phyloP scores from a whole-genome alignment of 345 rosid genomes.

The Aquilaria sinensis region DNA sequence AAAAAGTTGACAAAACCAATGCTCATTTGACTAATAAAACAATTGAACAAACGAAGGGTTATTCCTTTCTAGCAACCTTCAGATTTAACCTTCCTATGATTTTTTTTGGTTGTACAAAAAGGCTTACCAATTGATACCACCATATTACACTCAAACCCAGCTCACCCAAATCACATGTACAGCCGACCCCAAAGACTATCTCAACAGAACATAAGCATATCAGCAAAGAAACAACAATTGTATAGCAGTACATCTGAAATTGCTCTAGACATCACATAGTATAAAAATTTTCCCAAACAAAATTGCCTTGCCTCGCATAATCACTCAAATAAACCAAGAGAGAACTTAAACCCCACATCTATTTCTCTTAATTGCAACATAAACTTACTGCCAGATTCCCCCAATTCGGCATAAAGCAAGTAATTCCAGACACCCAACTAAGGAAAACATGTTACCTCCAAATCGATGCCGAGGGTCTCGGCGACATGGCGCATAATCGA shows the following conservation, averaged over 20 bases:
- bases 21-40: not conserved
- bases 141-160: too few relatives aligned
- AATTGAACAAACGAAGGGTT: not conserved
- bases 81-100: too few relatives aligned
- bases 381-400: not conserved
- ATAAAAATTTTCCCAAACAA: not conserved
- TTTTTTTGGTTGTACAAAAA: too few relatives aligned
- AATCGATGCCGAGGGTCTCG: constrained; percentile 75
- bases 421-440: not conserved
- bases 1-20: too few relatives aligned
- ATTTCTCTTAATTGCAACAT: not conserved
- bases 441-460: constrained; percentile 52
- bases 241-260: too few relatives aligned
- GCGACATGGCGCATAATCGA: constrained; percentile 98
- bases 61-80: not conserved
- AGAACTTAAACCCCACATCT: not conserved
- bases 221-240: too few relatives aligned
- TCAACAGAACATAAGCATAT: too few relatives aligned
- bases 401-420: not conserved
- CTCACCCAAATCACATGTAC: too few relatives aligned
- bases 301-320: not conserved
- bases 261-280: too few relatives aligned
- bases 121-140: too few relatives aligned
- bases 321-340: not conserved
- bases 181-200: too few relatives aligned